phyloP scores from a whole-genome alignment of 192 early-diverging fungal species.

The Entophlyctis luteolus region DNA sequence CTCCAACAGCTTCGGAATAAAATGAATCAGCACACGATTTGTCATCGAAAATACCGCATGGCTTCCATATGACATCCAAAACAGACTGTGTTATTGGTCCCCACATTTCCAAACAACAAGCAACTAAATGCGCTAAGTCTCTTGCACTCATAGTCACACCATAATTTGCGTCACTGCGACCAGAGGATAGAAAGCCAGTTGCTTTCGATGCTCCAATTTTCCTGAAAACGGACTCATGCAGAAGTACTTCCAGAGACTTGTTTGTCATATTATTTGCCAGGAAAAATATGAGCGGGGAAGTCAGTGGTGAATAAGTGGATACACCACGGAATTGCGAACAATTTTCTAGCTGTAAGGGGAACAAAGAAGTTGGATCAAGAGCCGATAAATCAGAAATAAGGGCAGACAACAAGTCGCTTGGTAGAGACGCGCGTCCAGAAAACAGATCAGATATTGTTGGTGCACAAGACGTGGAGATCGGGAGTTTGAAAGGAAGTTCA shows the following conservation, averaged over 20 bases:
- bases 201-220: constrained; percentile 12
- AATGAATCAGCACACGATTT: background rate
- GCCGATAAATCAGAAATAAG: background rate
- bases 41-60: background rate
- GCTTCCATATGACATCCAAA: background rate
- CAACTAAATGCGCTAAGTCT: constrained; percentile 10
- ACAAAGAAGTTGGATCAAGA: background rate
- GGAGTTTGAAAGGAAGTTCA: background rate
- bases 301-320: constrained; percentile 16
- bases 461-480: constrained; percentile 7
- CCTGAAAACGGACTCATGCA: constrained; percentile 17
- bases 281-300: background rate
- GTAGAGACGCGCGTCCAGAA: constrained; percentile 19
- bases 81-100: background rate
- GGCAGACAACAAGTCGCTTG: constrained; percentile 2
- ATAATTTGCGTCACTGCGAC: constrained; percentile 9
- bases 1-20: background rate
- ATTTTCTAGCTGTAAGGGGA: background rate
- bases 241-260: constrained; percentile 1
- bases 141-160: constrained; percentile 3
- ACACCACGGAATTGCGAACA: background rate
- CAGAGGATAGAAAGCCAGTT: background rate
- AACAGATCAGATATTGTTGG: constrained; percentile 20
- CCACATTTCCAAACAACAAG: constrained; percentile 16
- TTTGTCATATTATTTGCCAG: background rate